Conservation (phyloP, 2,329 filamentous ascomycete genomes). For the Colletotrichum abscissum region DNA sequence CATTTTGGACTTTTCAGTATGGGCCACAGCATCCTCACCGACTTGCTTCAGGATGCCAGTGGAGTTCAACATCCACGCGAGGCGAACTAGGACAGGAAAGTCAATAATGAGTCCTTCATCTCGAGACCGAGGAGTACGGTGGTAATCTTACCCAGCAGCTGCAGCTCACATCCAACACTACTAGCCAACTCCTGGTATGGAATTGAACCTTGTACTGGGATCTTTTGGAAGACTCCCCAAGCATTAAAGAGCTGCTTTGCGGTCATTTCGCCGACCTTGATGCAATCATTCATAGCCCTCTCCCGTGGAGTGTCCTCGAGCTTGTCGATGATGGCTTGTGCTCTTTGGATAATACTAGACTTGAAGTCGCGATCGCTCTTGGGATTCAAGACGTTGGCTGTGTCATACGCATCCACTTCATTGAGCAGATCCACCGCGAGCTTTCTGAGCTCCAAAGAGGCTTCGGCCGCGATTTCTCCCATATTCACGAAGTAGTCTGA, state of each 20-base stretch:
- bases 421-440: not conserved
- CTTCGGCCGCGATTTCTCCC: not conserved
- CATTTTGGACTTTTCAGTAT: conserved; percentile 37
- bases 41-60: conserved; percentile 36
- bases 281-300: not conserved
- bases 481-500: not conserved
- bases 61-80: conserved; percentile 34
- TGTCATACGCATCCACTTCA: not conserved
- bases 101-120: conserved; percentile 29
- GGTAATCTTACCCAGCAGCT: conserved; percentile 39
- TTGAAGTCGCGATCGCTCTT: not conserved
- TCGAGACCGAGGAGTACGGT: not conserved
- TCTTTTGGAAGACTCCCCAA: conserved; percentile 46
- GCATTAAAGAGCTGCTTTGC: conserved; percentile 42
- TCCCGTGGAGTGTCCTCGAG: not conserved
- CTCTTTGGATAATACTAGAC: not conserved
- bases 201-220: conserved; percentile 42
- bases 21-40: conserved; percentile 37
- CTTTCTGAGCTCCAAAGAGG: not conserved
- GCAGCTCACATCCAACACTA: conserved; percentile 41
- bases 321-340: not conserved
- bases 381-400: not conserved
- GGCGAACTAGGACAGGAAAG: not conserved
- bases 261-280: not conserved
- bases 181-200: conserved; percentile 43